These are phyloP conservation scores for Fusarium sp. DNA, from an alignment of 2,329 filamentous ascomycete genomes.

Conservation along the genomic window DNA sequence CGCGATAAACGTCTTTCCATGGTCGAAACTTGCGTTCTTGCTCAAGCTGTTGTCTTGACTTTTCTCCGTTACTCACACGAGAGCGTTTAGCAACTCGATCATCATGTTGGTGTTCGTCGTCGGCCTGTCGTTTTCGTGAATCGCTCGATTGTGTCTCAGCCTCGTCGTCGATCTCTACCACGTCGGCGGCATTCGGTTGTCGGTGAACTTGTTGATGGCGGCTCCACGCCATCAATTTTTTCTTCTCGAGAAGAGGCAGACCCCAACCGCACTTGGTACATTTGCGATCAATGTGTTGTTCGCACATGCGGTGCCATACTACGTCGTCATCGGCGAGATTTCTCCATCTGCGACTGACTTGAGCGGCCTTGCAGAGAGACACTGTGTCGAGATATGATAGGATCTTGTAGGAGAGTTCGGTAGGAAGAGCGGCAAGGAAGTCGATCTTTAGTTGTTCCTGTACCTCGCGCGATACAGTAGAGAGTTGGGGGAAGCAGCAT, in stretches of 20 bases:
- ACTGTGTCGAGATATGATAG: conserved; percentile 92
- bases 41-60: conserved; percentile 49
- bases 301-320: conserved; percentile 97
- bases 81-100: conserved; percentile 47
- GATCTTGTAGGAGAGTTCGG: conserved; percentile 93
- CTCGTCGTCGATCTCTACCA: conserved; percentile 39
- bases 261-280: conserved; percentile 98
- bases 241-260: conserved; percentile 86
- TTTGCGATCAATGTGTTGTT: conserved; percentile 93
- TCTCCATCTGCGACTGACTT: conserved; percentile 90
- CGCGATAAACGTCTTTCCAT: conserved; percentile 98
- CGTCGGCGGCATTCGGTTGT: conserved; percentile 42
- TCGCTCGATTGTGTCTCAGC: conserved; percentile 34
- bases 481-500: conserved; percentile 97
- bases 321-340: conserved; percentile 94
- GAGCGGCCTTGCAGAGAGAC: conserved; percentile 93
- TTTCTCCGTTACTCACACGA: conserved; percentile 38
- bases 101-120: conserved; percentile 42
- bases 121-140: conserved; percentile 49
- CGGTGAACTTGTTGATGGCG: conserved; percentile 76
- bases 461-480: conserved; percentile 88
- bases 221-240: conserved; percentile 86
- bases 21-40: conserved; percentile 65
- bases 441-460: conserved; percentile 97
- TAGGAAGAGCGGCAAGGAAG: conserved; percentile 87